phyloP scores from a whole-genome alignment of 169 alveolate genomes.

The Babesia bovis region DNA sequence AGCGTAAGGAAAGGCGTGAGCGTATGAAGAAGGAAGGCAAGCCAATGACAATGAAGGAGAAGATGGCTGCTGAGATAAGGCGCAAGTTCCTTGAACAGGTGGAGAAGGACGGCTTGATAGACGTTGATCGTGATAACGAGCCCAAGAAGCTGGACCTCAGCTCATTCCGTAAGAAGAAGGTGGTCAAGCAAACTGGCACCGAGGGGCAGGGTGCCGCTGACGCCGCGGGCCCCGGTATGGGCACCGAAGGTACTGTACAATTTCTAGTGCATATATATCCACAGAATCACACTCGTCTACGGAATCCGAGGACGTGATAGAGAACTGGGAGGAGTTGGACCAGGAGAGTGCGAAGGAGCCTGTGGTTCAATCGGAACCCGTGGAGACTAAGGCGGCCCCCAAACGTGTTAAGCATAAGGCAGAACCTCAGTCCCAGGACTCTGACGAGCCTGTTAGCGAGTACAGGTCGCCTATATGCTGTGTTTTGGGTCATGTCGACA shows the following conservation, averaged over 20 bases:
- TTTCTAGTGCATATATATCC: too few species aligned
- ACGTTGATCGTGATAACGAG: slow-evolving; percentile 55
- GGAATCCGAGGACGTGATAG: slow-evolving; percentile 36
- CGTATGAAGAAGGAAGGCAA: slow-evolving; percentile 82
- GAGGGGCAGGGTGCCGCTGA: slow-evolving; percentile 7
- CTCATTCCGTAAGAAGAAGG: slow-evolving; percentile 38
- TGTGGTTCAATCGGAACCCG: not conserved
- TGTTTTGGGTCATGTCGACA: slow-evolving; percentile 99
- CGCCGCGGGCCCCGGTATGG: not conserved
- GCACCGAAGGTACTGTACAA: not conserved
- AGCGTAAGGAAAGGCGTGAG: slow-evolving; percentile 79
- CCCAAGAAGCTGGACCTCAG: slow-evolving; percentile 8
- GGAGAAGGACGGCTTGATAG: slow-evolving; percentile 66
- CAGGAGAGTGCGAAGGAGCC: not conserved
- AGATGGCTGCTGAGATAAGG: slow-evolving; percentile 75
- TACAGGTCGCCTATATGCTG: slow-evolving; percentile 97
- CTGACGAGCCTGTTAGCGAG: slow-evolving; percentile 60
- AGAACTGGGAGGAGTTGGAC: slow-evolving; percentile 67
- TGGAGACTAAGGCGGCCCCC: slow-evolving; percentile 9
- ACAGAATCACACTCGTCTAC: slow-evolving; percentile 16
- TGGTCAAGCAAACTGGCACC: slow-evolving; percentile 19
- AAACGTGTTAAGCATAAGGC: slow-evolving; percentile 26
- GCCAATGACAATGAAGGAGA: slow-evolving; percentile 78
- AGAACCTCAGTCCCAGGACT: slow-evolving; percentile 15
- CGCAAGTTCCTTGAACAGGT: slow-evolving; percentile 75